Conservation (phyloP, 169 alveolate genomes). For the Perkinsus olseni region DNA sequence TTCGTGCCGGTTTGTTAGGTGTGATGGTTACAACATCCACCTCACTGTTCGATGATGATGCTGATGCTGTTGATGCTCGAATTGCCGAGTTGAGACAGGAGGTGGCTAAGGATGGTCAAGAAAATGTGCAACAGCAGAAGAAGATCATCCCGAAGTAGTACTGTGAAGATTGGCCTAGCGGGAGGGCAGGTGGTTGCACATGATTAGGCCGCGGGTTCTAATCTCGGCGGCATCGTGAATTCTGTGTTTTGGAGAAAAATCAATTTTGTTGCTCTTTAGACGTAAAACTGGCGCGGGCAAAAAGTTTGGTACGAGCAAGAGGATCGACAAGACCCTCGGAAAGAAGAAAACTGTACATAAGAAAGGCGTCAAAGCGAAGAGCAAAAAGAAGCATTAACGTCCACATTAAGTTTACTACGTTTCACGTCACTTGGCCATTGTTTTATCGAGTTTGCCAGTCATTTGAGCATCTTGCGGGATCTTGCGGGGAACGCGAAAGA, state of each 20-base stretch:
- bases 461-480: too few species aligned
- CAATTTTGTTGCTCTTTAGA: background rate
- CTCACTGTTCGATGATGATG: background rate
- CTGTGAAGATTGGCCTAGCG: background rate
- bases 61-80: background rate
- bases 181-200: too few species aligned
- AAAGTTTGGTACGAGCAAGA: background rate
- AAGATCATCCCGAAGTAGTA: background rate
- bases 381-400: background rate
- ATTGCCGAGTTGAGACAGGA: background rate
- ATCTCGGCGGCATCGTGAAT: too few species aligned
- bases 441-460: too few species aligned
- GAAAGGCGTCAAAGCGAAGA: background rate
- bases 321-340: background rate
- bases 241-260: too few species aligned
- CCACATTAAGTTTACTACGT: background rate
- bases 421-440: too few species aligned
- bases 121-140: background rate
- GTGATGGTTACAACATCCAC: background rate
- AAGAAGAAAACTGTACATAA: background rate
- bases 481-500: too few species aligned
- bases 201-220: too few species aligned
- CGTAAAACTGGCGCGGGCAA: background rate
- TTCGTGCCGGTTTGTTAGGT: background rate
- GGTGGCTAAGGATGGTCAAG: background rate